A percentile compares a stretch with the other conserved stretches of the same genome.
These are phyloP conservation scores for Metschnikowia lunata DNA, from an alignment of 805 yeast genomes.

Conservation along the genomic window DNA sequence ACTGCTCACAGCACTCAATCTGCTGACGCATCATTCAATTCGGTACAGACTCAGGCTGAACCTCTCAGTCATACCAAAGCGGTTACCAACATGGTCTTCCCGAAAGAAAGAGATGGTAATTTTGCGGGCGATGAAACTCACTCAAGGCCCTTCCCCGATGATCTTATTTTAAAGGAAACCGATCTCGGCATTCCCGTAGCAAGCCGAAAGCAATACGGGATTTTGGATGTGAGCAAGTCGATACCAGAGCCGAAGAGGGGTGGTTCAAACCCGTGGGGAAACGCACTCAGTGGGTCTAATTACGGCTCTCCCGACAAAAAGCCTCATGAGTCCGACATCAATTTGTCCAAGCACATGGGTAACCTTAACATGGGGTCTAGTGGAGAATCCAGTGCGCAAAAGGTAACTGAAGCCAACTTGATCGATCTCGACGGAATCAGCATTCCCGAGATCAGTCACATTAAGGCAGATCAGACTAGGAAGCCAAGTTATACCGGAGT, in stretches of 20 bases:
- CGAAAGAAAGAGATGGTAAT: no score
- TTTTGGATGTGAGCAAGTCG: not conserved
- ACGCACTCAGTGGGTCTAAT: conserved; percentile 5
- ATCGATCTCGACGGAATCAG: conserved; percentile 5
- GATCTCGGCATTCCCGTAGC: no score
- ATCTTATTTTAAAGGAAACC: no score
- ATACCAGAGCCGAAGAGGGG: conserved; percentile 8
- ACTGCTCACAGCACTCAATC: no score
- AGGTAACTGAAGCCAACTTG: not conserved
- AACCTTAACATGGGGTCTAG: conserved; percentile 6
- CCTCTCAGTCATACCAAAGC: no score
- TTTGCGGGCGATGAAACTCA: no score
- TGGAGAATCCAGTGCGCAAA: not conserved
- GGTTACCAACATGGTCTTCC: no score
- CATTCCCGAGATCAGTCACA: not conserved
- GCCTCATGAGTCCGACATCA: not conserved
- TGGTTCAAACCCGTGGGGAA: conserved; percentile 17
- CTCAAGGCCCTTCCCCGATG: no score
- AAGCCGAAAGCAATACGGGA: not conserved
- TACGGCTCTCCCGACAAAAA: not conserved
- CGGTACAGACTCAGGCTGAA: no score
- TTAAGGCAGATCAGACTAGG: not conserved
- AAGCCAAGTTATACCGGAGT: not conserved
- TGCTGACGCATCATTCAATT: no score
- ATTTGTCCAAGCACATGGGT: conserved; percentile 5